A percentile compares a stretch with the other conserved stretches of the same genome.
These are phyloP conservation scores for Gnetum montanum DNA, from an alignment of 75 land plant species.

Conservation along the genomic window DNA sequence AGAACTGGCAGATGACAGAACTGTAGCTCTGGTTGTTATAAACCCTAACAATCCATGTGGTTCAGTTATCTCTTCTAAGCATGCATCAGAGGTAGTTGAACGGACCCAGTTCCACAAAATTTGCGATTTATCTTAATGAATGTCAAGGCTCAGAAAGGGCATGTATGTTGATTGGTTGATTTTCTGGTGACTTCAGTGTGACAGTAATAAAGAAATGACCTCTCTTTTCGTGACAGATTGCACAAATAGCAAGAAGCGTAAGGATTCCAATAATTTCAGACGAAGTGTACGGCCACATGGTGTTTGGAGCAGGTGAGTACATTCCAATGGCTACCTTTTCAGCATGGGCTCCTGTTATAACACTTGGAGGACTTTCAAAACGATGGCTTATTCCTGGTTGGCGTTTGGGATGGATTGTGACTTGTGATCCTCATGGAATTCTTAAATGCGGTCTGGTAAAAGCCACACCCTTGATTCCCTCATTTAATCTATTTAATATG, in stretches of 20 bases:
- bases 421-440: conserved; percentile 31
- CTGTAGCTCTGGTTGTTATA: conserved; percentile 44
- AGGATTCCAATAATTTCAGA: conserved; percentile 31
- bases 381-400: conserved; percentile 46
- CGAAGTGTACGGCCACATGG: conserved; percentile 41
- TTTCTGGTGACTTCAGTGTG: too few species aligned
- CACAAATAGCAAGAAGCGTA: conserved; percentile 17
- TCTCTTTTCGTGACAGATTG: conserved; percentile 22
- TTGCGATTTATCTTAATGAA: too few species aligned
- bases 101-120: too few species aligned
- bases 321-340: conserved; percentile 31
- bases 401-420: conserved; percentile 40
- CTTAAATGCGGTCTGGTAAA: conserved; percentile 20
- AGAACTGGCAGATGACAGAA: conserved; percentile 28
- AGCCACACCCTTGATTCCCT: neutral
- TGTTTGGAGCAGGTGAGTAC: conserved; percentile 14
- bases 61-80: conserved; percentile 31
- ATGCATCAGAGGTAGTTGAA: conserved; percentile 41
- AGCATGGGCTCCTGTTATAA: conserved; percentile 24
- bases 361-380: conserved; percentile 42
- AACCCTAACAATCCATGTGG: conserved; percentile 69
- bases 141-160: too few species aligned
- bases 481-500: neutral
- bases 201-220: too few species aligned
- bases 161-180: too few species aligned